Base-by-base conservation (phyloP, 1,284 basidiomycete species). In the Ustilago shanxiensis region DNA sequence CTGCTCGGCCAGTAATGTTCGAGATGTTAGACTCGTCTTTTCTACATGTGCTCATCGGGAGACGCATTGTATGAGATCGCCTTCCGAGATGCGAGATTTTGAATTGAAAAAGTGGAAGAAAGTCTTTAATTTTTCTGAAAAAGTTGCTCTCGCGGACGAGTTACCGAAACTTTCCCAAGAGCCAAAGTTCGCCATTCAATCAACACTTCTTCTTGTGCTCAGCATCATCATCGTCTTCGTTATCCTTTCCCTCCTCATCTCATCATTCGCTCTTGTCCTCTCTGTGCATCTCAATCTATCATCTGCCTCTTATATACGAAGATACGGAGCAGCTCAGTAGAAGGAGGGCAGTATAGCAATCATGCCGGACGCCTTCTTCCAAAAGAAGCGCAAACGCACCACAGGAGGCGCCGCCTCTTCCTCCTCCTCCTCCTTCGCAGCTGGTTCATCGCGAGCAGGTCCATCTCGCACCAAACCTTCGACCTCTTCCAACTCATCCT, bases 321-420 rank as follows among this genome's bases (percentile, higher is more conserved):
- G n/a, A 45, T 22, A 8, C 44, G 16, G 44, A 45, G 6, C 18
- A 20, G 7, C 22, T 6, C 3, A 45, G 44, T 22, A 45, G 44
- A 11, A 6, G 18, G n/a, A 45, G 7, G n/a, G 13, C 14, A 33
- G 31, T 7, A 5, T 22, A 37, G 24, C 56, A 51, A 66, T n/a
- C 33, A 86, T 86, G 84, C 81, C 84, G 24, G 85, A 86, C 74
- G 71, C 83, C 7, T 86, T 86, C 77, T 86, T 86, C 65, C 83
- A 86, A 63, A 83, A 82, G 73, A 86, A 85, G 77, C 80, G 85
- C 50, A 85, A 86, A 77, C 79, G 83, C 52, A 20, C 41, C n/a
- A 44, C 18, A 10, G 41, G 41, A n/a, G 41, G 41, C 6, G 63
- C 70, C 33, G 41, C 63, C 22, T 51, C 72, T 11, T 55, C 52